Evolutionary conservation across 768 basidiomycete species (phyloP).

Genomic region (Lentinula aciculospora): DNA sequence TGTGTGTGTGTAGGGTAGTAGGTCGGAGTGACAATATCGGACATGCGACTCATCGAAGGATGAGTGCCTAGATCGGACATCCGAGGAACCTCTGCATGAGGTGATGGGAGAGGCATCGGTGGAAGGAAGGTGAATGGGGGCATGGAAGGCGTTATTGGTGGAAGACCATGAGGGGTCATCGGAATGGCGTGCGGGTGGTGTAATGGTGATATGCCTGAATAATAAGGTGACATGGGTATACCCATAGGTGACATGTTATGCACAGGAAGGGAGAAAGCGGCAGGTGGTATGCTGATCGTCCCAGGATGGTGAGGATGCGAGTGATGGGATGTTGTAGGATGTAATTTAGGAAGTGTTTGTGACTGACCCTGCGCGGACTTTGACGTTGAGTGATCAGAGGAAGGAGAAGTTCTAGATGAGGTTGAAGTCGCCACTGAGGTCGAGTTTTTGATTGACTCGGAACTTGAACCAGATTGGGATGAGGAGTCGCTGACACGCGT

Average conservation of each 20-base stretch:
- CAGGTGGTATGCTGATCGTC: conserved; percentile 56
- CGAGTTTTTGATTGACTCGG: conserved; percentile 4
- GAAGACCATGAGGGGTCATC: conserved; percentile 76
- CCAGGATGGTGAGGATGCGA: conserved; percentile 57
- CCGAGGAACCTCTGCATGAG: not conserved
- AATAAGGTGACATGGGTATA: conserved; percentile 33
- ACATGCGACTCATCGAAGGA: not conserved
- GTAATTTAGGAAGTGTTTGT: conserved; percentile 12
- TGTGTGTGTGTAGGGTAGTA: conserved; percentile 1
- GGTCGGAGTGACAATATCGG: conserved; percentile 3
- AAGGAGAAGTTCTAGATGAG: conserved; percentile 3
- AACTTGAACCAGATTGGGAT: conserved; percentile 11
- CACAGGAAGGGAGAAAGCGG: conserved; percentile 31
- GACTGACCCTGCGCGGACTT: not conserved
- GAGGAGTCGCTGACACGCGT: conserved; percentile 6
- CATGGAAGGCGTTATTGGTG: conserved; percentile 96
- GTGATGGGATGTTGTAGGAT: conserved; percentile 12
- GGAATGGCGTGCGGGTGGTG: conserved; percentile 32
- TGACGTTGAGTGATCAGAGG: conserved; percentile 2
- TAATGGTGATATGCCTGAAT: conserved; percentile 29
- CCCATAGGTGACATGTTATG: conserved; percentile 20
- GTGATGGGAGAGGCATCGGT: conserved; percentile 23
- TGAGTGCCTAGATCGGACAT: not conserved
- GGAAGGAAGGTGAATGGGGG: conserved; percentile 86
- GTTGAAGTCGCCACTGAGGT: conserved; percentile 2